Conservation (phyloP, 495 filamentous ascomycete species). For the Annulohypoxylon maeteangense region DNA sequence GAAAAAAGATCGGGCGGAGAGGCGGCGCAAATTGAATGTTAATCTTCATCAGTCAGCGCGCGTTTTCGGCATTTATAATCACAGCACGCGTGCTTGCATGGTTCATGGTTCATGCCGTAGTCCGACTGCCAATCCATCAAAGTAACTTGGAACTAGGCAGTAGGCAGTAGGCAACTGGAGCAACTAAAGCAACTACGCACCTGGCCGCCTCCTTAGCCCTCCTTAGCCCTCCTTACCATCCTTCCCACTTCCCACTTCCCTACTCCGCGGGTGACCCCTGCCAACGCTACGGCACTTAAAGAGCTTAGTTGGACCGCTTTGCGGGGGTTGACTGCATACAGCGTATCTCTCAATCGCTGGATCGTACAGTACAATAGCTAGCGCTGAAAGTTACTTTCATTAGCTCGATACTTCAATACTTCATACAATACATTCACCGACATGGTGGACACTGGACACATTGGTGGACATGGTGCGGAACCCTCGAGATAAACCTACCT, state of each 20-base stretch:
- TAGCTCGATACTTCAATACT: neutral
- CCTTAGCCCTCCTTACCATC: neutral
- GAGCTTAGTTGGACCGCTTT: slow-evolving; percentile 43
- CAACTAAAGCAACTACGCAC: neutral
- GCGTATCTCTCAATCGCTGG: slow-evolving; percentile 9
- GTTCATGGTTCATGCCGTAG: slow-evolving; percentile 22
- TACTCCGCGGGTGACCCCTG: slow-evolving; percentile 31
- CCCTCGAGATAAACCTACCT: slow-evolving; percentile 2
- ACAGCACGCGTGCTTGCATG: slow-evolving; percentile 16
- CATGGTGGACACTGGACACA: no score
- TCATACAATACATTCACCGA: slow-evolving; percentile 12
- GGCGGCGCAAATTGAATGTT: no score
- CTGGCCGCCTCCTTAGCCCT: neutral
- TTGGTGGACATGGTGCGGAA: neutral
- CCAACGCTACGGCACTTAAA: slow-evolving; percentile 38
- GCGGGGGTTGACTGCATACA: slow-evolving; percentile 20
- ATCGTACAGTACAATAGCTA: slow-evolving; percentile 11
- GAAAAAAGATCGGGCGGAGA: neutral
- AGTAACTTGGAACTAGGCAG: neutral
- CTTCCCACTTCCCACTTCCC: slow-evolving; percentile 8
- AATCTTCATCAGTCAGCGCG: slow-evolving; percentile 21
- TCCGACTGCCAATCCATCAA: slow-evolving; percentile 13
- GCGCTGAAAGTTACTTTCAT: slow-evolving; percentile 18
- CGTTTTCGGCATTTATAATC: slow-evolving; percentile 40
- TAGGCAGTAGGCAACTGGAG: no score